Base-by-base conservation (phyloP, 2,329 filamentous ascomycete genomes). In the Metarhizium anisopliae region DNA sequence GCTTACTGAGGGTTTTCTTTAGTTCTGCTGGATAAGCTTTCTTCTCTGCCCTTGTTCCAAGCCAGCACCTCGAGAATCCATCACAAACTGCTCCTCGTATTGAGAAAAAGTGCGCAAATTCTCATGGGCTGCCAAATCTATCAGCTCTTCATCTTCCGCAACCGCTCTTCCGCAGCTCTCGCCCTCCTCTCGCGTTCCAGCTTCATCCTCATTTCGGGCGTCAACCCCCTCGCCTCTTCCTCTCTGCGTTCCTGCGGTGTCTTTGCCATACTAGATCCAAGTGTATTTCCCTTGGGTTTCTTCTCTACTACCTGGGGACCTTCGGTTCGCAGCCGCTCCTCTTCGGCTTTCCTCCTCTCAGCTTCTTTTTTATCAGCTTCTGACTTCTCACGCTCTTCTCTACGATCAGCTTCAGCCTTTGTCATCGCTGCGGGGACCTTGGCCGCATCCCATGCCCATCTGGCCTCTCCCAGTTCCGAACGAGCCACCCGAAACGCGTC, bases 401-500 rank as follows among this genome's bases (percentile, higher is more conserved):
- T 81, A 57, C 79, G 74, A 29, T 90, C 88, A 0, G 84, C 87
- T 54, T 95, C 90, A 1, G 77, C 77, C 62, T 83, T 85, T 2
- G 82, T 85, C 51, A 99, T 74, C 0, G 87, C 75, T 0, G 84
- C 65, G 1, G 92, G 90, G 0, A 99, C 83, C 30, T 81, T 81
- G 1, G 90, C 86, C 0, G 73, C 76, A 3, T 88, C 83, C 94
- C 94, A 99, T 61, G 89, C 74, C 83, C 87, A 95, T 18, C 76
- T 80, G 0, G 69, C 68, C 67, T 95, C 90, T 16, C 91, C 92
- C 1, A 96, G 77, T 65, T 95, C 88, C 36, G 83, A 80, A 6
- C 94, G 87, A 4, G 91, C 90, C 2, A 96, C 83, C 2, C 94
- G 87, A 73, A 99, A 99, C 0, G 92, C 89, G 66, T 97, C 92